Evolutionary conservation across 345 rosid genomes (phyloP), one percentile per base, ranked within the genome.

Genomic region (Pelargonium nanum): DNA sequence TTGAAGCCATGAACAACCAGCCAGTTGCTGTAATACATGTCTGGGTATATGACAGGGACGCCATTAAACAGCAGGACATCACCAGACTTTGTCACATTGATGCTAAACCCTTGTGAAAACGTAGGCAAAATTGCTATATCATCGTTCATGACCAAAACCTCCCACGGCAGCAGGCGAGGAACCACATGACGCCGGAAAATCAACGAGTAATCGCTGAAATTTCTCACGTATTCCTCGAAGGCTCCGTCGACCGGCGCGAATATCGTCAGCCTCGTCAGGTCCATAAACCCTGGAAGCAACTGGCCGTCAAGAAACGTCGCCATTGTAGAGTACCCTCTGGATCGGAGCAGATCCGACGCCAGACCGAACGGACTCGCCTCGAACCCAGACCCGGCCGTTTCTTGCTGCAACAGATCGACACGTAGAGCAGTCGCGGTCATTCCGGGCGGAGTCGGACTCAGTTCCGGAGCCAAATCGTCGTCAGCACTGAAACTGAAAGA

Each of bases 221-320:
- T 28, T 25, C 72, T 68, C 0, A 45, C 24, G 17, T 17, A 55
- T 9, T 22, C 63, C 55, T 25, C 58, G 60, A 74, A 56, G 26
- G 52, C 76, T 7, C 63, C 62, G 53, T 80, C 85, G 16, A 28
- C 52, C 12, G 81, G 85, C 44, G 83, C 81, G 44, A 78, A 83
- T 7, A 78, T n/a, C 5, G 83, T 78, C 25, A 83, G 51, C 9
- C 10, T 6, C 22, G 53, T 51, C 20, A 50, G 23, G 12, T 60
- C 61, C 32, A 67, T 65, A 23, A 65, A 34, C 26, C 78, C 32
- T 55, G 73, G 78, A 24, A 68, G 22, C 56, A 82, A 53, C 62
- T 78, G 80, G 75, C 74, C 54, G 56, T 70, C 71, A 3, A 83
- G 80, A 67, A 83, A 64, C 1, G 85, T 70, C 2, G 75, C 81